phyloP scores from a whole-genome alignment of 345 rosid genomes.

The Aegle marmelos region DNA sequence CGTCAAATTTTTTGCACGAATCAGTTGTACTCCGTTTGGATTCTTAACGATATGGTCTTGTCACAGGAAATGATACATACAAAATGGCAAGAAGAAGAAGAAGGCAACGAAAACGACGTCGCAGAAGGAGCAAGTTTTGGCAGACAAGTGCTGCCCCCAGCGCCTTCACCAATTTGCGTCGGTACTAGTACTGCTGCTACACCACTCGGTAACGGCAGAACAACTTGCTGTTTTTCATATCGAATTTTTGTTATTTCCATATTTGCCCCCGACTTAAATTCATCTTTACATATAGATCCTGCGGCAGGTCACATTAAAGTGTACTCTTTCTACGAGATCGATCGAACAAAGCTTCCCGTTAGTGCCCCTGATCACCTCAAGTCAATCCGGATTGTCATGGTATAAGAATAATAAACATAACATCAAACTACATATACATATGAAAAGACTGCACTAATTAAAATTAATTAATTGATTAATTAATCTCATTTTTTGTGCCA shows the following conservation, averaged over 20 bases:
- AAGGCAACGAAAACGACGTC: slow-evolving; percentile 16
- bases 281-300: background rate
- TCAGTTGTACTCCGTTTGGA: too few relatives aligned
- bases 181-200: slow-evolving; percentile 3
- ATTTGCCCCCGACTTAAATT: background rate
- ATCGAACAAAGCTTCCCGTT: slow-evolving; percentile 52
- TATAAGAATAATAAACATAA: slow-evolving; percentile 17
- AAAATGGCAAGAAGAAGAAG: slow-evolving; percentile 21
- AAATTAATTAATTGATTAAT: background rate
- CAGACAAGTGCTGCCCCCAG: slow-evolving; percentile 15
- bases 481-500: background rate
- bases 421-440: too few relatives aligned
- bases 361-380: slow-evolving; percentile 58
- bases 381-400: slow-evolving; percentile 66
- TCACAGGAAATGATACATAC: slow-evolving; percentile 21
- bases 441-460: background rate
- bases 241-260: background rate
- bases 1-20: background rate
- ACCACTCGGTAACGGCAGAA: background rate
- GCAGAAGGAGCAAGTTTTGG: slow-evolving; percentile 12
- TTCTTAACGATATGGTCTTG: background rate
- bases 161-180: slow-evolving; percentile 8
- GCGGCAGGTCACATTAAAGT: slow-evolving; percentile 55
- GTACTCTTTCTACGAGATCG: slow-evolving; percentile 72
- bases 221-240: background rate